Evolutionary conservation across 345 rosid genomes (phyloP), one percentile per base, ranked within the genome.

Genomic region (Hibiscus mutabilis): DNA sequence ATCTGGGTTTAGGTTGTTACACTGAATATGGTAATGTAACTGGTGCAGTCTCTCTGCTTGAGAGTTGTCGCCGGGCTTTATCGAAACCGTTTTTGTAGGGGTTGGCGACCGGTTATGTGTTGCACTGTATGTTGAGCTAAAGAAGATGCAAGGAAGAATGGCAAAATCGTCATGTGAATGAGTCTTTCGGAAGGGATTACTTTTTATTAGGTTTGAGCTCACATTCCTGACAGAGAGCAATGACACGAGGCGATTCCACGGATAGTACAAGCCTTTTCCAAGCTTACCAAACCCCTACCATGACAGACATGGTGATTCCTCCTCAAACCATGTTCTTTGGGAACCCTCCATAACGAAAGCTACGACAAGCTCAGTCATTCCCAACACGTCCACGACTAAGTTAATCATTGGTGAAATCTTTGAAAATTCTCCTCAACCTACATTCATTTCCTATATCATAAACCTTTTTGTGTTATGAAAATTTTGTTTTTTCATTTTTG

Each of bases 211-310:
- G 99, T 49, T 80, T 95, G 73, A 92, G 99, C 84, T 95, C 99
- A 16, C 99, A 95, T 56, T 90, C 96, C 9, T 92, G 99, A 98
- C 99, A 95, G 85, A 87, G 98, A 75, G 98, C 99, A 15, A 95
- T 98, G 0, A 87, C 97, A 0, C 83, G 99, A 71, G 99, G 99
- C 5, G 97, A 92, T 76, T 87, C 96, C 72, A 90, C 85, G 0
- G 86, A 83, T 52, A 78, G 86, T 19, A 81, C 96, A 6, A 95
- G 94, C 27, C 84, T 84, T 59, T 79, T 87, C 18, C 57, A 53
- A 53, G 57, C 57, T 53, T 53, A 53, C 57, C 57, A 53, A 10
- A 53, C 57, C 22, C 57, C 57, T 18, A 53, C 57, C 10, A 53
- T 53, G 57, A 53, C 57, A 18, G 57, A 53, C 57, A 53, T 53